Conservation (phyloP, 371 early-diverging fungal species). For the Fennellomyces sp. region DNA sequence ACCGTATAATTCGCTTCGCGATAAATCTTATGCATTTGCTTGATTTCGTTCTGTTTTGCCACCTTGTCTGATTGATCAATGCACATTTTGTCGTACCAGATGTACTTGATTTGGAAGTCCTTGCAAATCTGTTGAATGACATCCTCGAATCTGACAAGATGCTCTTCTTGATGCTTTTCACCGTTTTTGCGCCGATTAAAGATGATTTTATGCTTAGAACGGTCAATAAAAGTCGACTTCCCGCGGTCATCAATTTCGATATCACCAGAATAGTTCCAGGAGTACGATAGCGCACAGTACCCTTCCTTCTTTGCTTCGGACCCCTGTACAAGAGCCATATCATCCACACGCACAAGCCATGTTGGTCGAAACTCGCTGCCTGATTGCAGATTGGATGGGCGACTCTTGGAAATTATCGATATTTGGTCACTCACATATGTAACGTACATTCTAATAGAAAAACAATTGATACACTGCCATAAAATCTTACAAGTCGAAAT, state of each 20-base stretch:
- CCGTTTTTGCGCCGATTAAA: background rate
- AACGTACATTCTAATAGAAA: too few relatives aligned
- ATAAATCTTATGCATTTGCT: background rate
- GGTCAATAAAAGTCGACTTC: too few relatives aligned
- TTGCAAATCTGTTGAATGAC: background rate
- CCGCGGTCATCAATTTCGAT: background rate
- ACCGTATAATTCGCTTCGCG: background rate
- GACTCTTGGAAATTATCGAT: too few relatives aligned
- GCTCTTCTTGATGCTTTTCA: background rate
- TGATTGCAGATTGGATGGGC: too few relatives aligned
- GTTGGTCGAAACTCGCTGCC: background rate
- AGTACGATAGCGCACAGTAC: background rate
- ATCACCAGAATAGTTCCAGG: background rate
- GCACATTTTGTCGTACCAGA: background rate
- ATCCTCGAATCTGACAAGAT: background rate
- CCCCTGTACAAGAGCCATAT: background rate
- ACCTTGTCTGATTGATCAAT: background rate
- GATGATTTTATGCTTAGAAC: background rate
- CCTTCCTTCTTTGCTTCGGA: background rate
- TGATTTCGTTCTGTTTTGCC: background rate
- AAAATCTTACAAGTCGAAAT: too few relatives aligned
- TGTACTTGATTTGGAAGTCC: background rate
- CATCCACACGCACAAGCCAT: background rate
- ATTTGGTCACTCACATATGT: too few relatives aligned
- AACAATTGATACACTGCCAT: too few relatives aligned